Evolutionary conservation across 2,329 filamentous ascomycete genomes (phyloP), one percentile per base, ranked within the genome.

Genomic region (Fusarium sarcochroum): DNA sequence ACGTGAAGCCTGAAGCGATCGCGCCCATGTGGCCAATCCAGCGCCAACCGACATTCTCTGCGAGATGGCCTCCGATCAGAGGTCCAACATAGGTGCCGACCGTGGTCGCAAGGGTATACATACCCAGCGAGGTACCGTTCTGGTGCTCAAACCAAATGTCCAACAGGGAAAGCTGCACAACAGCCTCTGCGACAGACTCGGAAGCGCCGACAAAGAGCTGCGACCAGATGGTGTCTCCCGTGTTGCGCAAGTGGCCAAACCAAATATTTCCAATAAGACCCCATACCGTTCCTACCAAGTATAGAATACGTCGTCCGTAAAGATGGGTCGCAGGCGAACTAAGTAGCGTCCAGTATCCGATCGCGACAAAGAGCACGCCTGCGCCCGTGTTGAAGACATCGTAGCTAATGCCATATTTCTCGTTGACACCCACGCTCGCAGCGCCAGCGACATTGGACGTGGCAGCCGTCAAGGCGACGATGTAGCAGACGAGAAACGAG

Each of bases 111-210:
- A 87, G 76, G 25, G 87, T 85, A 68, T 88, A 88, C 25, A 87
- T 71, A 58, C 86, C 86, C 7, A 88, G 78, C 1, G 85, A 84
- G 1, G 81, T 80, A 40, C 86, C 86, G 42, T 85, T 82, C 61
- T 86, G 85, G 68, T 88, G 86, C 75, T 87, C 84, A 63, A 85
- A 88, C 78, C 86, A 88, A 30, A 88, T 80, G 67, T 88, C 86
- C 9, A 86, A 84, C 27, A 88, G 77, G 3, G 85, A 87, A n/a
- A 87, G 75, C 70, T 88, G 86, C 8, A 85, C 86, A 30, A 85
- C 81, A 1, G 86, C 86, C 73, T 88, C 86, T 3, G 84, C 85
- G 41, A 85, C 85, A 10, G 84, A 81, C 74, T 88, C 85, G 6
- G 86, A 87, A 4, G 85, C 85, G 17, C 86, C 86, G 4, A 88